Conservation (phyloP, 768 basidiomycete species). For the Tylopilus subfusipes region DNA sequence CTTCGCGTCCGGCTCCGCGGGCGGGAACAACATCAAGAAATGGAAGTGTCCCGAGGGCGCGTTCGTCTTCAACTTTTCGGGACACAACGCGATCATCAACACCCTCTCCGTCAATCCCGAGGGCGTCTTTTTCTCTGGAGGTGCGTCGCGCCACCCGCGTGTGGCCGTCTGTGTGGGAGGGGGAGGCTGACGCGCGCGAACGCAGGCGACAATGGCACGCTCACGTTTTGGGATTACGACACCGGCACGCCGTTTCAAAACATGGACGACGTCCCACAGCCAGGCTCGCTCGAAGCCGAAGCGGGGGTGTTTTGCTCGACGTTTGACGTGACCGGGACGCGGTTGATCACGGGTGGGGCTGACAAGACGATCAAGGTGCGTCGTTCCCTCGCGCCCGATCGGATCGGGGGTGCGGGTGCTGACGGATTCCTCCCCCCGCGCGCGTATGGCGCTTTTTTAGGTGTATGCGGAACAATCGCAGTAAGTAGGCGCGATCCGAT, state of each 20-base stretch:
- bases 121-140: conserved; percentile 96
- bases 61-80: conserved; percentile 95
- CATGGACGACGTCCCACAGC: conserved; percentile 90
- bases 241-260: conserved; percentile 95
- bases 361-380: conserved; percentile 98
- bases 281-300: conserved; percentile 97
- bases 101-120: conserved; percentile 91
- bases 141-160: conserved; percentile 34
- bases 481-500: conserved; percentile 26
- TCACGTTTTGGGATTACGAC: conserved; percentile 92
- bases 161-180: too few relatives aligned
- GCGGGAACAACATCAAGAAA: conserved; percentile 99
- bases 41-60: conserved; percentile 98
- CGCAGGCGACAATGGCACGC: conserved; percentile 84
- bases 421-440: neutral
- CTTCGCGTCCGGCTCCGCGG: conserved; percentile 92
- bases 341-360: conserved; percentile 92
- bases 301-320: conserved; percentile 96
- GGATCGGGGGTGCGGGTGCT: neutral
- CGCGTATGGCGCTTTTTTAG: conserved; percentile 18
- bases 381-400: fast-evolving
- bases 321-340: conserved; percentile 92
- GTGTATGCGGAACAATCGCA: conserved; percentile 72
- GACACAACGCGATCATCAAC: conserved; percentile 98
- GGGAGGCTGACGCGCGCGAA: neutral